A percentile compares a stretch with the other conserved stretches of the same genome.
Conservation (phyloP, 2,329 filamentous ascomycete genomes). For the Ascochyta clinopodiicola region DNA sequence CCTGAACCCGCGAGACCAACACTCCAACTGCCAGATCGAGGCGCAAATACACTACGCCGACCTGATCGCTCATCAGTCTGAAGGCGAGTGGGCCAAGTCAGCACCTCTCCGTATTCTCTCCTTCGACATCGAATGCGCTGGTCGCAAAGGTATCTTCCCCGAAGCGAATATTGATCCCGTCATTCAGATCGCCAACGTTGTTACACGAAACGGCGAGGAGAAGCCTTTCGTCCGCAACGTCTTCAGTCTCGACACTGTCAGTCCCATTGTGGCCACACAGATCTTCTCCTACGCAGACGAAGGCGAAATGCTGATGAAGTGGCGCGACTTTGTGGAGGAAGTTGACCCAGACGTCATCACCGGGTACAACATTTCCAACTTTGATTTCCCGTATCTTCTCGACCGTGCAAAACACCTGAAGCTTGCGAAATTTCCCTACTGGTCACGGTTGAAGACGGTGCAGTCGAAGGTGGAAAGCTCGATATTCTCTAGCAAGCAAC, state of each 20-base stretch:
- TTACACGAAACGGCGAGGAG: slow-evolving; percentile 91
- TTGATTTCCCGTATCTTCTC: slow-evolving; percentile 95
- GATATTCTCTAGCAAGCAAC: slow-evolving; percentile 96
- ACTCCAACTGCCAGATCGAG: slow-evolving; percentile 97
- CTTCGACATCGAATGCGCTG: slow-evolving; percentile 98
- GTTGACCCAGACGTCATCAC: slow-evolving; percentile 98
- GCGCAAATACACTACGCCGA: slow-evolving; percentile 82
- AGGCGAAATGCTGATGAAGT: slow-evolving; percentile 87
- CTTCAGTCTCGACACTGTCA: slow-evolving; percentile 92
- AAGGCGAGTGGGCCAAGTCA: slow-evolving; percentile 98
- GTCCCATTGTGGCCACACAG: slow-evolving; percentile 92
- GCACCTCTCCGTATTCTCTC: slow-evolving; percentile 90
- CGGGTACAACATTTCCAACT: slow-evolving; percentile 98
- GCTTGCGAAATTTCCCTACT: slow-evolving; percentile 80
- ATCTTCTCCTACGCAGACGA: slow-evolving; percentile 84
- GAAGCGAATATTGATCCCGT: slow-evolving; percentile 91
- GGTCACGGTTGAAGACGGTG: slow-evolving; percentile 77
- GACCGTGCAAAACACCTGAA: slow-evolving; percentile 88
- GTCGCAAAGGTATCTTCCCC: slow-evolving; percentile 95
- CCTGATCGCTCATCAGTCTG: slow-evolving; percentile 83
- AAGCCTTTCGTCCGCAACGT: slow-evolving; percentile 97
- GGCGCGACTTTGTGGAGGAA: slow-evolving; percentile 87
- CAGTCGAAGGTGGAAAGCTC: slow-evolving; percentile 76
- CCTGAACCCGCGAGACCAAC: slow-evolving; percentile 68
- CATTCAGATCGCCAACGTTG: slow-evolving; percentile 97